Evolutionary conservation across 2,329 filamentous ascomycete species (phyloP).

Genomic region (Ustulina deusta): DNA sequence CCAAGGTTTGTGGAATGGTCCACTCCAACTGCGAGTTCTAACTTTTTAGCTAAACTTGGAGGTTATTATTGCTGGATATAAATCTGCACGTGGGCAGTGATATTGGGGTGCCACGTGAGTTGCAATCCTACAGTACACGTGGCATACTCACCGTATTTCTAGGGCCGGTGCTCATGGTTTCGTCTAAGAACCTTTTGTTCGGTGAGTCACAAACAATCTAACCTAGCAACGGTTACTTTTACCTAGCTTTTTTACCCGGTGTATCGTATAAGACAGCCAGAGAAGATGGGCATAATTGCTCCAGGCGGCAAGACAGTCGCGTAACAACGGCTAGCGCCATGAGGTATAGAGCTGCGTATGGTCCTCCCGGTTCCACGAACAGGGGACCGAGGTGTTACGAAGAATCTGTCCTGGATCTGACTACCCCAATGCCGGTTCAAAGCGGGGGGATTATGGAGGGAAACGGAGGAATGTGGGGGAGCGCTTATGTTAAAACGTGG

Average conservation of each 20-base stretch:
- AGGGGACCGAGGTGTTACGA: no score
- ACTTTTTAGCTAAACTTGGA: no score
- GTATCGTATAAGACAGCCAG: no score
- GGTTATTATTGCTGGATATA: no score
- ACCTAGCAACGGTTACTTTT: not conserved
- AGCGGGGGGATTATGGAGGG: not conserved
- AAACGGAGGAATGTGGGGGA: conserved; percentile 2
- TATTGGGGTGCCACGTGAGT: no score
- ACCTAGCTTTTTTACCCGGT: not conserved
- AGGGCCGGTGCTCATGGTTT: not conserved
- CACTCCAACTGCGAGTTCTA: no score
- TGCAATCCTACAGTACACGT: no score
- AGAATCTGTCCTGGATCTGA: not conserved
- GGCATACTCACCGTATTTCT: not conserved
- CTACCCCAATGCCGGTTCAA: not conserved
- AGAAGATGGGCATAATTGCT: no score
- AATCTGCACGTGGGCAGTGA: no score
- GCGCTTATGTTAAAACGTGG: not conserved
- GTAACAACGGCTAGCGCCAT: no score
- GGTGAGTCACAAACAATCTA: not conserved
- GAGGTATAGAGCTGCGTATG: not conserved
- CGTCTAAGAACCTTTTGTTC: not conserved
- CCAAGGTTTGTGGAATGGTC: no score
- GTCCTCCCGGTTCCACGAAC: not conserved
- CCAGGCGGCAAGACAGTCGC: no score